These are phyloP conservation scores for Fusarium subtropicale DNA, from an alignment of 2,329 filamentous ascomycete species.

Conservation along the genomic window DNA sequence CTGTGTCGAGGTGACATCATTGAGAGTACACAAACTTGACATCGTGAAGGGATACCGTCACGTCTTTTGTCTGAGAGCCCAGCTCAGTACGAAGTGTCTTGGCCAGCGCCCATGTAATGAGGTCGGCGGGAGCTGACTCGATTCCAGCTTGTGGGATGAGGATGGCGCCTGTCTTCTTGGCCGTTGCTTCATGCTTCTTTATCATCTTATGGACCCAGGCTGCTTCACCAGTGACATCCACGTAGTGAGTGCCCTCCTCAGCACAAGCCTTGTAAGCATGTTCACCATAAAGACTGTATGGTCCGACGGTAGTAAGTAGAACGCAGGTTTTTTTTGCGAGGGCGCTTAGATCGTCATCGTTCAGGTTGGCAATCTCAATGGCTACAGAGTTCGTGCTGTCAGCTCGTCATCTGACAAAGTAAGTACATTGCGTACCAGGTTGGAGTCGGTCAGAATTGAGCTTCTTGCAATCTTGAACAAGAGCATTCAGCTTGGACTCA, in stretches of 20 bases:
- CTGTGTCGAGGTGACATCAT: not conserved
- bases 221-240: constrained; percentile 72
- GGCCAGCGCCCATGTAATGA: constrained; percentile 66
- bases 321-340: constrained; percentile 68
- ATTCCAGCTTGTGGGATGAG: constrained; percentile 72
- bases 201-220: constrained; percentile 71
- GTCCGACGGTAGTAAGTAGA: constrained; percentile 70
- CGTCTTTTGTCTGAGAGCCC: constrained; percentile 62
- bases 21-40: constrained; percentile 51
- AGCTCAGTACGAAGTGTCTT: constrained; percentile 63
- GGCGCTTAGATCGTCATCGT: constrained; percentile 58
- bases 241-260: constrained; percentile 71
- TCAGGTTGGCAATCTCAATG: constrained; percentile 65
- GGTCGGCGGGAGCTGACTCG: constrained; percentile 71
- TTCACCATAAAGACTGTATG: constrained; percentile 68
- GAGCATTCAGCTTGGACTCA: constrained; percentile 75
- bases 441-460: constrained; percentile 75
- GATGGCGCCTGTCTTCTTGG: constrained; percentile 66
- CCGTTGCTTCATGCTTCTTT: constrained; percentile 65
- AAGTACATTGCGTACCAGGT: constrained; percentile 66
- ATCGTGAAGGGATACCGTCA: constrained; percentile 62
- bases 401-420: not conserved
- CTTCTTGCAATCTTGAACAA: constrained; percentile 74
- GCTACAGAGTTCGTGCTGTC: constrained; percentile 47
- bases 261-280: constrained; percentile 71